A percentile compares a stretch with the other conserved stretches of the same genome.
phyloP scores from a whole-genome alignment of 1,139 yeast genomes.

The Hansenula sp. region DNA sequence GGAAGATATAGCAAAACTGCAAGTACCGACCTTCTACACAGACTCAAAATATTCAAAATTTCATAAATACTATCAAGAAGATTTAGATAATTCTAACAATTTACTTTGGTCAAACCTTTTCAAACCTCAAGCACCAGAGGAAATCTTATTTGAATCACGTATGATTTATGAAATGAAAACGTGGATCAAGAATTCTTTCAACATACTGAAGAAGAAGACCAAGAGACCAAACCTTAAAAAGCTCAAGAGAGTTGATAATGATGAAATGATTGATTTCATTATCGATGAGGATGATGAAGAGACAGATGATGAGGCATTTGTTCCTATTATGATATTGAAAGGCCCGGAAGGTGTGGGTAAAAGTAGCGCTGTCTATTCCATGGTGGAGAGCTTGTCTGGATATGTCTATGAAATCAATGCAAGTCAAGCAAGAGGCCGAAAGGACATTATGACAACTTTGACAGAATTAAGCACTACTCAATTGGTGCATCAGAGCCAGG shows the following conservation, averaged over 20 bases:
- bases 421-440: constrained; percentile 66
- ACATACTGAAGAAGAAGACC: constrained; percentile 33
- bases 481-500: constrained; percentile 52
- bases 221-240: constrained; percentile 31
- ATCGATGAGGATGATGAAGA: constrained; percentile 32
- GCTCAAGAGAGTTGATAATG: constrained; percentile 19
- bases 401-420: constrained; percentile 82
- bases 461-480: constrained; percentile 86
- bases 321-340: constrained; percentile 61
- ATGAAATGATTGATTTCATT: constrained; percentile 42
- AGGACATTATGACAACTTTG: constrained; percentile 60
- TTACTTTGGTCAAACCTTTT: constrained; percentile 42
- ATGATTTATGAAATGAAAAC: constrained; percentile 27
- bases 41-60: constrained; percentile 26
- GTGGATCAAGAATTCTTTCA: constrained; percentile 52
- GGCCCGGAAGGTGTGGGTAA: constrained; percentile 83
- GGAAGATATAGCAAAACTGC: constrained; percentile 6
- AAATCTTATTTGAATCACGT: constrained; percentile 32
- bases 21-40: constrained; percentile 15
- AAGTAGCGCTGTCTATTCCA: constrained; percentile 69
- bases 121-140: constrained; percentile 35
- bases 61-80: constrained; percentile 13
- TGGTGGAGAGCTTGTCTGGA: constrained; percentile 60
- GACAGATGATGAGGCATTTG: constrained; percentile 34
- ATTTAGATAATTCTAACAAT: not conserved